Percentiles rank a stretch among this genome's conserved stretches.
Conservation (phyloP, 805 yeast genomes). For the Saturnispora besseyi region DNA sequence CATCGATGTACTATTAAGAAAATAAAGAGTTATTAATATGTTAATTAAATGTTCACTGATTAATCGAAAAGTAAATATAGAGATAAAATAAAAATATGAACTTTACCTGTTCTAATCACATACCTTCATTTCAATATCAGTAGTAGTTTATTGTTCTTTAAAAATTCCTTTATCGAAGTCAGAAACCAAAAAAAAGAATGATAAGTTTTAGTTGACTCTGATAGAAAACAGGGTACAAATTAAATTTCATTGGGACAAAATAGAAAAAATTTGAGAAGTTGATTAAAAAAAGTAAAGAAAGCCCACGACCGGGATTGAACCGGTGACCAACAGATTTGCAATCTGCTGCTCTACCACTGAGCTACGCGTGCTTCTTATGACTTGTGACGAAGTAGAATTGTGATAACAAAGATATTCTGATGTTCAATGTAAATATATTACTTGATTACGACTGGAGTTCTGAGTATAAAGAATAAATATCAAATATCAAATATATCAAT, state of each 20-base stretch:
- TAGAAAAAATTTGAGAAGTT: neutral
- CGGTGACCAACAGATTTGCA: constrained; percentile 98
- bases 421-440: no score
- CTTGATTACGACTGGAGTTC: no score
- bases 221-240: neutral
- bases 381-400: no score
- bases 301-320: constrained; percentile 94
- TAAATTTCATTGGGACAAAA: neutral
- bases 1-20: constrained; percentile 67
- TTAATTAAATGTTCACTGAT: neutral
- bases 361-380: constrained; percentile 39
- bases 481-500: no score
- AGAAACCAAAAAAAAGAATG: neutral
- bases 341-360: constrained; percentile 99
- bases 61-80: neutral
- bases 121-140: neutral
- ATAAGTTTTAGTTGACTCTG: neutral
- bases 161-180: neutral
- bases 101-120: neutral
- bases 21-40: neutral
- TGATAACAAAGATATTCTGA: no score
- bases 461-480: no score
- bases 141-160: neutral
- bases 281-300: constrained; percentile 18
- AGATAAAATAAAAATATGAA: neutral